Base-by-base conservation (phyloP, 108 stramenopile species). In the Stephanodiscus minutulus region DNA sequence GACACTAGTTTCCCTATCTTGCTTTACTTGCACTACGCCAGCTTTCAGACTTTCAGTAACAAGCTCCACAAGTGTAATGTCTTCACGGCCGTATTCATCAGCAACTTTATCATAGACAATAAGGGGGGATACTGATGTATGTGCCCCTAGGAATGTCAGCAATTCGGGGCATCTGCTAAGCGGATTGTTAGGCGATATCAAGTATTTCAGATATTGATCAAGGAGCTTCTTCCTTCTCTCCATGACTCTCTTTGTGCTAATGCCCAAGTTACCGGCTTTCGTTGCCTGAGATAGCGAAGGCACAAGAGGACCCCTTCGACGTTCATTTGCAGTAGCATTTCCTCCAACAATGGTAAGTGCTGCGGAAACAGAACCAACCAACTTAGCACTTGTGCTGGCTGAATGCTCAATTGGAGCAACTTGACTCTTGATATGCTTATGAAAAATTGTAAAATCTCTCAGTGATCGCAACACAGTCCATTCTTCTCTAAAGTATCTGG, bases 391-490 rank as follows among this genome's bases (percentile, higher is more conserved):
- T 3, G 92, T 78, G 35, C 72, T 77, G 46, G 79, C 89, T n/a
- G 88, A 85, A n/a, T 86, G 82, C 70, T 91, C 90, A 10, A 75
- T 60, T 21, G 76, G 54, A 5, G 86, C 67, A 9, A 94, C 87
- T 74, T 91, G 86, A 36, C 64, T 65, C 62, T 96, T 96, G 39
- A 96, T 66, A 37, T 91, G 85, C 68, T 91, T 96, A 73, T 96
- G 95, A 48, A 96, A 77, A 12, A 74, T 64, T 21, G 90, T 82
- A 70, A 96, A 93, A 59, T 93, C 95, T 66, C 84, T 86, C 59
- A 91, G 86, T 20, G 91, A 83, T 0, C 95, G 79, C 18, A 88
- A 71, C 3, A 96, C 85, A 12, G 89, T 82, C 89, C 91, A 96
- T 61, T 92, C 91, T 68, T 96, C 95, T 11, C 79, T 74, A 28